Conservation (phyloP, 148 eudicot genomes). For the Amaranthus hypochondriacus region DNA sequence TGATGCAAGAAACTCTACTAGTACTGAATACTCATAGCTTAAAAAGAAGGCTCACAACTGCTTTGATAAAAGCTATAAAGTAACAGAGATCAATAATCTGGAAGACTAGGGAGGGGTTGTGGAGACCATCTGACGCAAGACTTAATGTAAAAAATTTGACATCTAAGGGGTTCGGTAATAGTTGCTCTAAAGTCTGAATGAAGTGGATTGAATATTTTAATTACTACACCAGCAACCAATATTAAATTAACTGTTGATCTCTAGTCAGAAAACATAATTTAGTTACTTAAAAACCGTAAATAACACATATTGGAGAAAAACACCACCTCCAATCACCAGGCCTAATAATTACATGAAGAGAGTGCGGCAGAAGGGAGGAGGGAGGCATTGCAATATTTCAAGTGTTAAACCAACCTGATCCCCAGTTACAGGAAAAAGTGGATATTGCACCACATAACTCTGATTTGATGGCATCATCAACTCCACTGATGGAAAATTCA, state of each 20-base stretch:
- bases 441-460: constrained; percentile 60
- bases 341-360: background rate
- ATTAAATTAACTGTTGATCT: background rate
- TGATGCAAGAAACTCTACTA: background rate
- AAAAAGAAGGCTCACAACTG: background rate
- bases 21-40: constrained; percentile 1
- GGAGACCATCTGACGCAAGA: no score
- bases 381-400: background rate
- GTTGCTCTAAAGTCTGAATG: no score
- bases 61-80: no score
- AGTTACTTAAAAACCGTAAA: no score
- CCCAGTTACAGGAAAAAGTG: constrained; percentile 41
- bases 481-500: constrained; percentile 47
- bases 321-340: no score
- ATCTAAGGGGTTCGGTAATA: no score
- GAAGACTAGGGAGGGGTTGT: no score
- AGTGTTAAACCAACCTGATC: constrained; percentile 48
- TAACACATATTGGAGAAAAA: no score
- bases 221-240: background rate
- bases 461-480: constrained; percentile 54
- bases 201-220: no score
- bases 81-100: no score
- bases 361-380: background rate
- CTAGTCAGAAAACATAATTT: no score
- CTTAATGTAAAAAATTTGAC: no score